Evolutionary conservation across 257 asterid species (phyloP), one percentile per base, ranked within the genome.

Genomic region (Scutellaria baicalensis): DNA sequence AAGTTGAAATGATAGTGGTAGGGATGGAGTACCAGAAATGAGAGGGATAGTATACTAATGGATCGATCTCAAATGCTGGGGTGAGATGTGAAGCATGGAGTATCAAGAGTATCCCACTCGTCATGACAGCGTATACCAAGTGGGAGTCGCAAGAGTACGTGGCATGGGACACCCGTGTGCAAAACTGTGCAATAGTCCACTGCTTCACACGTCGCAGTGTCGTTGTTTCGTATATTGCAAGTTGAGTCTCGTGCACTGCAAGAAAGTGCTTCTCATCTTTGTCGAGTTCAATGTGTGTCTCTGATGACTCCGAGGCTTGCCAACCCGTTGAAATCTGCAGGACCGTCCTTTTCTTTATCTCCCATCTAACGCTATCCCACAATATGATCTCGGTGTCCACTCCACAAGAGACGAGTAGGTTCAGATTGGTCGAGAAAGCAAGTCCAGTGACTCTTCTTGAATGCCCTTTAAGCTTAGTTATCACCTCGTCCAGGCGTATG

Each of bases 161-260:
- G 10, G 96, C 97, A 59, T 84, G 81, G 20, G 78, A 71, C 45
- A 91, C 85, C 76, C 89, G 76, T 0, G 91, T 83, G 48, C 91
- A 85, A 36, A 84, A 86, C 69, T 85, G 80, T 62, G 86, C 87
- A 18, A 88, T 78, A 14, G 85, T 78, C 96, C 97, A 88, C 96
- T 89, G 89, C 74, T 84, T 89, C 64, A 84, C 84, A 23, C 87
- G 76, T 52, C 78, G 66, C n/a, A 91, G 83, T 49, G 85, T 83
- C 35, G 69, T 66, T 3, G 88, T 74, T 67, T 89, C 96, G 33
- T 87, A 84, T 42, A 91, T 73, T 6, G 93, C 93, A 13, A 91
- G 92, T 68, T 85, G 97, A 63, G 93, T 84, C 81, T 87, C 93
- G 14, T 89, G 95, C 10, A 91, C 88, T 2, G 74, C 91, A 31